Conservation (phyloP, 331 rosid genomes). For the Acacia concinna region DNA sequence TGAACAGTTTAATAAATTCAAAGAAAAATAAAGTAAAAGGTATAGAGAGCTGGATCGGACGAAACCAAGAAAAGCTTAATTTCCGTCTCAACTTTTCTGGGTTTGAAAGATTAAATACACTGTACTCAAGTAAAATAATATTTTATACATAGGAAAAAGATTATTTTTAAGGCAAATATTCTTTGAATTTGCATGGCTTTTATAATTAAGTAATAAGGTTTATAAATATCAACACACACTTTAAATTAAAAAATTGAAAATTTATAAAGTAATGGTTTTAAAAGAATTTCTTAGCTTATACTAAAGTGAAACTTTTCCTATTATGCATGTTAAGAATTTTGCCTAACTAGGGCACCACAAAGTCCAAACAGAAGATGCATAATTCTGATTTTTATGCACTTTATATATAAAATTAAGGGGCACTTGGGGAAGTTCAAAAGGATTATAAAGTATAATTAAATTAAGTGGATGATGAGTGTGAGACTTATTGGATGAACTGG, state of each 20-base stretch:
- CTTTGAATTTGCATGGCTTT: not conserved
- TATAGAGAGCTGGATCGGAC: not conserved
- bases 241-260: too few species aligned
- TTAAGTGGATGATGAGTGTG: not conserved
- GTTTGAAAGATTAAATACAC: too few species aligned
- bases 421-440: not conserved
- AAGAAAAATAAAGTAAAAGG: too few species aligned
- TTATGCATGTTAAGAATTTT: slow-evolving; percentile 16
- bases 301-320: not conserved
- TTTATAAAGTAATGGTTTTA: not conserved
- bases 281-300: not conserved
- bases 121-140: not conserved
- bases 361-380: slow-evolving; percentile 4
- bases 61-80: not conserved
- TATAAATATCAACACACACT: not conserved
- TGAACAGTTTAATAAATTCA: not conserved
- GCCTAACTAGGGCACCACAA: slow-evolving; percentile 21
- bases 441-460: not conserved
- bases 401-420: not conserved
- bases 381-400: slow-evolving; percentile 14
- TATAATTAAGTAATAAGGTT: not conserved
- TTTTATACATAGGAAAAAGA: not conserved
- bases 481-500: slow-evolving; percentile 10
- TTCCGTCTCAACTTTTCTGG: not conserved
- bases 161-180: not conserved